These are phyloP conservation scores for Tolypocladium tundrense DNA, from an alignment of 2,329 filamentous ascomycete species.

Conservation along the genomic window DNA sequence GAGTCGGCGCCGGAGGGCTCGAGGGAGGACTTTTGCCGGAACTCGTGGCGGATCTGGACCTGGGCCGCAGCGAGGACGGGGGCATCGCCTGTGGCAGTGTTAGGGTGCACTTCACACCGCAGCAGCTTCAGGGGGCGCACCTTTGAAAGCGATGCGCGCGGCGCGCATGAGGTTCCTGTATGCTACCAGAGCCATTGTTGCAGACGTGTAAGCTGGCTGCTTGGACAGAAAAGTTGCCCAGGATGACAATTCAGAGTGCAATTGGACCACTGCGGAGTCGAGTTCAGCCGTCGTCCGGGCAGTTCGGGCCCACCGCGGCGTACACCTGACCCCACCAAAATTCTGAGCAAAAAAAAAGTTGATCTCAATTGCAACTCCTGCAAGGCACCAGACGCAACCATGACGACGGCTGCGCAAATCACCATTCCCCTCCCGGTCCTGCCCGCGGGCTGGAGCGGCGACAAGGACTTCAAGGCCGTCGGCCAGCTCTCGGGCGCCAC, in stretches of 20 bases:
- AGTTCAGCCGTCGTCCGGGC: slow-evolving; percentile 14
- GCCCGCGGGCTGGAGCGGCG: slow-evolving; percentile 69
- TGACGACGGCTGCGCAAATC: slow-evolving; percentile 55
- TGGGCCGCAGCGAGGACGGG: slow-evolving; percentile 61
- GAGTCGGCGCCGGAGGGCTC: slow-evolving; percentile 47
- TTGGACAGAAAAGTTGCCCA: neutral
- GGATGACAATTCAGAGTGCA: neutral
- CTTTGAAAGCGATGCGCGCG: slow-evolving; percentile 71
- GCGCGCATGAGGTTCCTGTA: slow-evolving; percentile 78
- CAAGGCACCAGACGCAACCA: slow-evolving; percentile 22
- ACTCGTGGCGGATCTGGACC: slow-evolving; percentile 60
- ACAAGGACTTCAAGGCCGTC: slow-evolving; percentile 86
- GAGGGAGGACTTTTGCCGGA: slow-evolving; percentile 56
- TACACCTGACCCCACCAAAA: slow-evolving; percentile 3
- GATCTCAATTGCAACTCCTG: neutral
- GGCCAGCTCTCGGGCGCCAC: slow-evolving; percentile 66
- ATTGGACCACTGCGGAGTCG: slow-evolving; percentile 6
- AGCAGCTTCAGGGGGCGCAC: slow-evolving; percentile 31
- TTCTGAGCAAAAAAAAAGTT: slow-evolving; percentile 5
- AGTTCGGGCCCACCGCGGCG: neutral
- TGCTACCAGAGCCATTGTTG: slow-evolving; percentile 54
- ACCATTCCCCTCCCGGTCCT: slow-evolving; percentile 62
- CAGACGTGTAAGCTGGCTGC: neutral
- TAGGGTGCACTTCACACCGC: neutral
- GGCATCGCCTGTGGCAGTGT: slow-evolving; percentile 50